These are phyloP conservation scores for Tetraselmis chui DNA, from an alignment of 139 green algal genomes.

Conservation along the genomic window DNA sequence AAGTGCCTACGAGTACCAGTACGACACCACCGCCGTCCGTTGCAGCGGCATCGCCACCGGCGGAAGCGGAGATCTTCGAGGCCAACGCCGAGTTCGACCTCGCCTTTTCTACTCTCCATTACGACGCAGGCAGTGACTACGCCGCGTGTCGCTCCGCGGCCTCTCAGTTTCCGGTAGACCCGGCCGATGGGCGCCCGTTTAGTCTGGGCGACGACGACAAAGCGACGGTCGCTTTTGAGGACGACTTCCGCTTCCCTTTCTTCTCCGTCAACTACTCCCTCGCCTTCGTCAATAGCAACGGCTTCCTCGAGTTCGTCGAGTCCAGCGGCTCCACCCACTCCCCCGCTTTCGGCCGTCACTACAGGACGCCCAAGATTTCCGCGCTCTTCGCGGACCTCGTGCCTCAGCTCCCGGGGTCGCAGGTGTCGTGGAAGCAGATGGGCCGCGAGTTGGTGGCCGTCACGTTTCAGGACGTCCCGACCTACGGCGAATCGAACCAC, in stretches of 20 bases:
- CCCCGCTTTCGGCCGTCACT: background rate
- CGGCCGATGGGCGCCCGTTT: background rate
- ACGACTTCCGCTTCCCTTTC: background rate
- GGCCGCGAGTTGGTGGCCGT: background rate
- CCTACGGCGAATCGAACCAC: background rate
- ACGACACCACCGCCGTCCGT: background rate
- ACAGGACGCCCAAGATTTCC: background rate
- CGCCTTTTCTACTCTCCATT: background rate
- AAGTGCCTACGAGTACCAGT: too few species aligned
- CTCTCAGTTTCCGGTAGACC: background rate
- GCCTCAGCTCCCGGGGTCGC: background rate
- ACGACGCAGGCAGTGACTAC: background rate
- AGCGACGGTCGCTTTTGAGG: background rate
- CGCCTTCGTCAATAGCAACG: background rate
- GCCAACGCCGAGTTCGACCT: background rate
- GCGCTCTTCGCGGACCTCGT: background rate
- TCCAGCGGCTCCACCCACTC: background rate
- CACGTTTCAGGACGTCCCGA: background rate
- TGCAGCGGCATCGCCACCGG: background rate
- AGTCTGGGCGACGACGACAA: background rate
- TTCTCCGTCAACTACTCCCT: background rate
- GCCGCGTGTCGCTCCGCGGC: background rate
- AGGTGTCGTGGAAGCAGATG: background rate
- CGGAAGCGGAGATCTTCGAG: background rate
- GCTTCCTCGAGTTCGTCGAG: background rate